Evolutionary conservation across 2,329 filamentous ascomycete genomes (phyloP), one percentile per base, ranked within the genome.

Genomic region (Aureobasidium uvarum): DNA sequence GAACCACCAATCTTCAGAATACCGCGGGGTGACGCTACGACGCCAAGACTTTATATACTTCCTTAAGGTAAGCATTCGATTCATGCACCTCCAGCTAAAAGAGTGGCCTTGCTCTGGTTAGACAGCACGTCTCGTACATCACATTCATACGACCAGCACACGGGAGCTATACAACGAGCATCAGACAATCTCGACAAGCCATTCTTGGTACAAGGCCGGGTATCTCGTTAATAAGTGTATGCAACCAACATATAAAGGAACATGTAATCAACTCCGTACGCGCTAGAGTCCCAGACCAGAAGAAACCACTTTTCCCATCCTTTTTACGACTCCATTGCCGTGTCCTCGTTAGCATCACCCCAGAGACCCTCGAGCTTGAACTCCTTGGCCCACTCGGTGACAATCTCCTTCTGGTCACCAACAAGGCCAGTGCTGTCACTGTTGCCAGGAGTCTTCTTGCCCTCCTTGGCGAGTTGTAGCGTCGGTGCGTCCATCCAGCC

Each of bases 301-400:
- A 52, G 25, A 43, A 31, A 39, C 50, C 60, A 25, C 60, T 54
- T 63, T 63, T 52, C 23, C 43, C 41, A 41, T 7, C 2, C 48
- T 33, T 38, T 28, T 54, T 51, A 65, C 20, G 63, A 43, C 64
- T 66, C 55, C 56, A 66, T 62, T 23, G 64, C 63, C 31, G 33
- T 66, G 31, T 62, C 64, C 18, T 55, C 55, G 33, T 62, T 41
- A 58, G 33, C 23, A 45, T 76, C 76, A 13, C 91, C 92, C 90
- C 91, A 98, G 16, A 99, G 79, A 1, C 92, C 95, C 68, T 97
- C 95, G 10, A 99, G 60, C 56, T 67, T 68, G 59, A 68, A 67
- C 54, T 68, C 67, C 64, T 67, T 67, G 60, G 65, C 66, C 67
- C 68, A 67, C 23, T 64, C 59, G 23, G 59, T 67, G 41, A 67